A percentile compares a stretch with the other conserved stretches of the same genome.
Evolutionary conservation across 2,329 filamentous ascomycete genomes (phyloP).

Genomic region (Calonectria pseudoturangicola): DNA sequence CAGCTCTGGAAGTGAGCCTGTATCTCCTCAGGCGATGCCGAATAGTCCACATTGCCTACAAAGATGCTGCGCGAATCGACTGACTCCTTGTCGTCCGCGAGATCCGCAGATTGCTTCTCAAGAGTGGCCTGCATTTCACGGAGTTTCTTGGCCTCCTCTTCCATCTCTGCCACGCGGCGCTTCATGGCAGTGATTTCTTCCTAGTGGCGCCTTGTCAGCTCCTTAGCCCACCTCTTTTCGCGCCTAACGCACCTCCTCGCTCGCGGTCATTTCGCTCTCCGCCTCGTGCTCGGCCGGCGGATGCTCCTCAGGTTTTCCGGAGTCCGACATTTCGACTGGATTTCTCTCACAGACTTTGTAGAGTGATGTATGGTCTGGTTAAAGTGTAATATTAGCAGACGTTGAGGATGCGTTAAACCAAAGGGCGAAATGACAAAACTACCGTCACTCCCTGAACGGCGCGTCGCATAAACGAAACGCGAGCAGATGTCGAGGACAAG

Average conservation of each 20-base stretch:
- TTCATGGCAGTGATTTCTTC: slow-evolving; percentile 94
- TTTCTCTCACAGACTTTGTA: slow-evolving; percentile 17
- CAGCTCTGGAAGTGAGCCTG: slow-evolving; percentile 99
- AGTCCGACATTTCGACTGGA: slow-evolving; percentile 57
- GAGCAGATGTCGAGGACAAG: slow-evolving; percentile 28
- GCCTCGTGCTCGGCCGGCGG: slow-evolving; percentile 56
- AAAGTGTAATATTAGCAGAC: slow-evolving; percentile 38
- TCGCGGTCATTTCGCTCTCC: slow-evolving; percentile 56
- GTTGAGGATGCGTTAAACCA: slow-evolving; percentile 14
- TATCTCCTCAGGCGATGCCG: slow-evolving; percentile 94
- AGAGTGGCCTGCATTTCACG: slow-evolving; percentile 91
- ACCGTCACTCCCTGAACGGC: slow-evolving; percentile 23
- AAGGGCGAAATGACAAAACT: slow-evolving; percentile 27
- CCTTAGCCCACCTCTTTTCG: slow-evolving; percentile 55
- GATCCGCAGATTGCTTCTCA: slow-evolving; percentile 88
- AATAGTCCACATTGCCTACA: slow-evolving; percentile 98
- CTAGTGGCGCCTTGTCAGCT: slow-evolving; percentile 64
- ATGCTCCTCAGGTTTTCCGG: slow-evolving; percentile 57
- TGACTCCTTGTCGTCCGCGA: slow-evolving; percentile 95
- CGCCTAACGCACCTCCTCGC: slow-evolving; percentile 61
- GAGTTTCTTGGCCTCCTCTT: slow-evolving; percentile 90
- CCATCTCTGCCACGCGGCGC: slow-evolving; percentile 90
- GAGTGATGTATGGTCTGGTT: slow-evolving; percentile 32
- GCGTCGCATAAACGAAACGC: slow-evolving; percentile 43
- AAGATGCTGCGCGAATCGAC: slow-evolving; percentile 97